A percentile compares a stretch with the other conserved stretches of the same genome.
Evolutionary conservation across 192 early-diverging fungal species (phyloP).

Genomic region (Chytriomyces confervae): DNA sequence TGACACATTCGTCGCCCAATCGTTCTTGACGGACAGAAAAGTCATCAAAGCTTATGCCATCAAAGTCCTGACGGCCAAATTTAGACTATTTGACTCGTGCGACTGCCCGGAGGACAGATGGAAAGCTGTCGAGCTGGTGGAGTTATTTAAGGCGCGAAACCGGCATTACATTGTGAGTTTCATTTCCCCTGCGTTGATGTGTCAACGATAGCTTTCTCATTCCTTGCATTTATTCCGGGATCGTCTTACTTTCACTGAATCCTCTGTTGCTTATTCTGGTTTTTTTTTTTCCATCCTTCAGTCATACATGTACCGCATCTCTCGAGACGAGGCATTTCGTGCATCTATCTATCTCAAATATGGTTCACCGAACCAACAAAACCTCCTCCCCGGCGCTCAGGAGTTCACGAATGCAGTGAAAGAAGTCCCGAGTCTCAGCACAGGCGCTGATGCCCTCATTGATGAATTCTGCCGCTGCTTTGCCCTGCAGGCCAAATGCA

Average conservation of each 20-base stretch:
- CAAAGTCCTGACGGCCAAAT: not conserved
- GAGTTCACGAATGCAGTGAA: not conserved
- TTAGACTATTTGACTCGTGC: not conserved
- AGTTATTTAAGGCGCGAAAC: conserved; percentile 1
- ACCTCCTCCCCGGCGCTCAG: not conserved
- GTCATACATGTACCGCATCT: not conserved
- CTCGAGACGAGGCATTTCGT: not conserved
- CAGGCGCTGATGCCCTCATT: not conserved
- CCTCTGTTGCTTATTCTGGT: too few relatives aligned
- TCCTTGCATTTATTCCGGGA: too few relatives aligned
- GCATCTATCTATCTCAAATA: not conserved
- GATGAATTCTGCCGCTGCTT: not conserved
- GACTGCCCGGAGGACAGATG: not conserved
- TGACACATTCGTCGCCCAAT: conserved; percentile 13
- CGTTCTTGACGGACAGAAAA: not conserved
- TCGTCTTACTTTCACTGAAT: too few relatives aligned
- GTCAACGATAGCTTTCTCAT: too few relatives aligned
- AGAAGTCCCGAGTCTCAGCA: not conserved
- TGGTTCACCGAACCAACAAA: not conserved
- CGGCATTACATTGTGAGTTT: not conserved
- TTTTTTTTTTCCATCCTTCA: not conserved
- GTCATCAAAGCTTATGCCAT: not conserved
- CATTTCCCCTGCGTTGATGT: not conserved
- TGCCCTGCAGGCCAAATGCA: not conserved
- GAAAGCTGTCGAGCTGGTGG: conserved; percentile 5